Base-by-base conservation (phyloP, 2,329 filamentous ascomycete genomes). In the Stemphylium beticola region DNA sequence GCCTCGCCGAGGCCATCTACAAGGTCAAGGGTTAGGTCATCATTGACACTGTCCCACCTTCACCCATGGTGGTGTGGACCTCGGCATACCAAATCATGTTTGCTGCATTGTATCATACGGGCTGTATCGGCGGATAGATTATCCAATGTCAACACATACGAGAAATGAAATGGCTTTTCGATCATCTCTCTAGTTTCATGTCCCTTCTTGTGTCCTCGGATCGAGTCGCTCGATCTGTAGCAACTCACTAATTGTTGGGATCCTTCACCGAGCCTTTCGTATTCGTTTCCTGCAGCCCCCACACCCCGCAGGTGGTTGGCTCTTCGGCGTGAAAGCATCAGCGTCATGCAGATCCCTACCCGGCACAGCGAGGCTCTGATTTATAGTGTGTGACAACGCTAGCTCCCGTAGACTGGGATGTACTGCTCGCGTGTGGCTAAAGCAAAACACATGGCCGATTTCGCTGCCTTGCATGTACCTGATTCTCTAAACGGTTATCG, bases 1-100 rank as follows among this genome's bases (percentile, higher is more conserved):
- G 89, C 63, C 85, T 95, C 58, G 91, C 91, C 57, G 87, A 93
- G 82, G 84, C 89, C 73, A 93, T 95, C 78, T 92, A 86, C 83
- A 90, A 91, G 80, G 85, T 95, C 74, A 92, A 89, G 78, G 88
- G 88, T 61, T 82, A 77, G 58, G 29, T 31, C 20, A 20, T 33
- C 17, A 24, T 15, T 11, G 10, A 51, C 43, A 32, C 20, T 40
- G 44, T 32, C 55, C 54, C 55, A 54, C 40, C 51, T 40, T 60
- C 22, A 53, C 54, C 22, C 32, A 59, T 45, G 39, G 38, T 57
- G 31, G 47, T 33, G 53, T 36, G 47, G 44, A 38, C 37, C 36
- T 61, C 32, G 31, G 41, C 38, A 40, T 49, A 40, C 50, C 48
- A 57, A 46, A 39, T 29, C 45, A 49, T 50, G 46, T 46, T 51